Percentiles rank a stretch among this genome's conserved stretches.
These are phyloP conservation scores for Leptographium procerum DNA, from an alignment of 2,329 filamentous ascomycete species.

Conservation along the genomic window DNA sequence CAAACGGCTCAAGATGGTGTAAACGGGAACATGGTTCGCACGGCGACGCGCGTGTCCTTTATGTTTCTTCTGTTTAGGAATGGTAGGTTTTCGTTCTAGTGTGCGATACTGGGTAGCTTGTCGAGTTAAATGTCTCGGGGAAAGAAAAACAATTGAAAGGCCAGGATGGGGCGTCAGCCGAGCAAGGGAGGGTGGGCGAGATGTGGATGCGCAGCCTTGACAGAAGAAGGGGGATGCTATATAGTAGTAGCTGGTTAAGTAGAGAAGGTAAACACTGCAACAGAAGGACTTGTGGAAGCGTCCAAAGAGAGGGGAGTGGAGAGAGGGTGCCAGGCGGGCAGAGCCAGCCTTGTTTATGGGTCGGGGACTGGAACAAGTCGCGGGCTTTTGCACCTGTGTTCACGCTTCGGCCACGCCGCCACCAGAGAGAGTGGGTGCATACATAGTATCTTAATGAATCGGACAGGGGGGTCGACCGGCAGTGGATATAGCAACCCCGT, in stretches of 20 bases:
- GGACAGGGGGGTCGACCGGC: not conserved
- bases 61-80: not conserved
- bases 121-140: not conserved
- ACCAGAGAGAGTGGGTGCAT: not conserved
- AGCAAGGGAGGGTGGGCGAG: not conserved
- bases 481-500: not conserved
- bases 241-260: not conserved
- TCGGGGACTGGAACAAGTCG: not conserved
- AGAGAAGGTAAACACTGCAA: not conserved
- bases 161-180: not conserved
- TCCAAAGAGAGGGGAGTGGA: not conserved
- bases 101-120: not conserved
- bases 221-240: not conserved
- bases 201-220: not conserved
- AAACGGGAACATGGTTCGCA: not conserved
- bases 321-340: not conserved
- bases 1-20: not conserved
- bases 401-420: not conserved
- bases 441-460: not conserved
- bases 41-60: not conserved
- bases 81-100: not conserved
- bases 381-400: not conserved
- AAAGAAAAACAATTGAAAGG: not conserved
- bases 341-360: constrained; percentile 2
- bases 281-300: not conserved